phyloP scores from a whole-genome alignment of 805 yeast species.

The Wickerhamiella allomyrinae region DNA sequence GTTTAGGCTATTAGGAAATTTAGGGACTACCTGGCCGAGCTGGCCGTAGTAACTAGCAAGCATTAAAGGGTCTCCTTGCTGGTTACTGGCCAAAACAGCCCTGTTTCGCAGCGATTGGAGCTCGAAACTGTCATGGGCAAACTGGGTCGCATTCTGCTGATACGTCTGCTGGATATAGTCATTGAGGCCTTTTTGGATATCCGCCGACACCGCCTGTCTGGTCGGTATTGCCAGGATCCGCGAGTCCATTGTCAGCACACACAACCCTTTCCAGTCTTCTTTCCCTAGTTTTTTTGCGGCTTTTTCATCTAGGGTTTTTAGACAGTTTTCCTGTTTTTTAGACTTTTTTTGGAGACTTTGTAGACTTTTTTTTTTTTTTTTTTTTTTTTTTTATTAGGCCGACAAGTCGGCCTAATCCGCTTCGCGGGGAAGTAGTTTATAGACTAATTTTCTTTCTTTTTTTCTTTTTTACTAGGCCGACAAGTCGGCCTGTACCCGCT shows the following conservation, averaged over 20 bases:
- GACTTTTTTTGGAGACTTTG: too few species aligned
- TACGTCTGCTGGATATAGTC: conserved; percentile 36
- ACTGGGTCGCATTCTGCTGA: conserved; percentile 31
- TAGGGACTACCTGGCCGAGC: conserved; percentile 20
- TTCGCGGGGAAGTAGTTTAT: too few species aligned
- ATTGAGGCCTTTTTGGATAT: conserved; percentile 10
- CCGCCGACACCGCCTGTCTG: not conserved
- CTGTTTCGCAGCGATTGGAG: conserved; percentile 23
- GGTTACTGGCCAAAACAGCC: conserved; percentile 4
- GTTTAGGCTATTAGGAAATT: conserved; percentile 47
- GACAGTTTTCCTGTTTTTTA: too few species aligned
- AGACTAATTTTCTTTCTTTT: too few species aligned
- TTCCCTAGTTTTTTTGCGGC: too few species aligned
- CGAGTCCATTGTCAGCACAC: conserved; percentile 28
- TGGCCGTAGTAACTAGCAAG: conserved; percentile 13
- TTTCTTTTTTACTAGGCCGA: too few species aligned
- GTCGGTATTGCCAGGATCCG: not conserved
- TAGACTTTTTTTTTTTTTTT: too few species aligned
- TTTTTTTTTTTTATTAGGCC: too few species aligned
- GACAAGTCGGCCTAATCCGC: too few species aligned
- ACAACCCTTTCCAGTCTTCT: too few species aligned
- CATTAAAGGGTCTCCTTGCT: conserved; percentile 4
- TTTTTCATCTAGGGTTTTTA: too few species aligned
- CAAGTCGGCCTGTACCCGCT: too few species aligned
- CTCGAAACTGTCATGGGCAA: conserved; percentile 26